phyloP scores from a whole-genome alignment of 441 rosid species.

The Viola pubescens region DNA sequence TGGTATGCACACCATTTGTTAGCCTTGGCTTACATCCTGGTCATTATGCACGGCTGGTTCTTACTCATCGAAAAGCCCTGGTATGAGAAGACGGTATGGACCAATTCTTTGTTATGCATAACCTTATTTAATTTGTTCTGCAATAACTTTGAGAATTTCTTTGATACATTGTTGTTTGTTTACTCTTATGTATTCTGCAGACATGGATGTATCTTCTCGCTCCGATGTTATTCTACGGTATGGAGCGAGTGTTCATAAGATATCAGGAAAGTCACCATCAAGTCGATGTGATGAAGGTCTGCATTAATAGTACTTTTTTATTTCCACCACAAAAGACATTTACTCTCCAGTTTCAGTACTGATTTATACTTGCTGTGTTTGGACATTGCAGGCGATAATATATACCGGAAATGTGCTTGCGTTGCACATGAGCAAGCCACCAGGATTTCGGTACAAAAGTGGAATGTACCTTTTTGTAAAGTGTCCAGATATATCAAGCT shows the following conservation, averaged over 20 bases:
- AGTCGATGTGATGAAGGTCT: slow-evolving; percentile 70
- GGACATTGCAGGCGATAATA: slow-evolving; percentile 58
- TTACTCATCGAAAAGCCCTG: slow-evolving; percentile 58
- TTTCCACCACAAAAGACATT: background rate
- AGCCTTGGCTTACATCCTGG: slow-evolving; percentile 50
- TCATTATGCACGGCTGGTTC: slow-evolving; percentile 63
- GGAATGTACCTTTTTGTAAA: slow-evolving; percentile 94
- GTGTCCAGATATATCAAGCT: slow-evolving; percentile 67
- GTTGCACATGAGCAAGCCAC: slow-evolving; percentile 72
- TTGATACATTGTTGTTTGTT: background rate
- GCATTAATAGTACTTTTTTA: background rate
- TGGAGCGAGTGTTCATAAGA: slow-evolving; percentile 50
- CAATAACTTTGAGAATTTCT: background rate
- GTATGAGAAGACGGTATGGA: slow-evolving; percentile 58
- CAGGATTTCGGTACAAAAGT: slow-evolving; percentile 69
- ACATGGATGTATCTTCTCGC: slow-evolving; percentile 79
- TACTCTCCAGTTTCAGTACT: background rate
- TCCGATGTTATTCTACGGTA: slow-evolving; percentile 51
- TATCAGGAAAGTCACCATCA: slow-evolving; percentile 46
- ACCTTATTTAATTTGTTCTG: background rate
- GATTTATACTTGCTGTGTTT: background rate
- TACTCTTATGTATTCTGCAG: slow-evolving; percentile 28
- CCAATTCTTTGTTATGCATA: background rate
- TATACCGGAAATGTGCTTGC: slow-evolving; percentile 91
- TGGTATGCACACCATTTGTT: slow-evolving; percentile 93